phyloP scores from a whole-genome alignment of 2,329 filamentous ascomycete genomes.

The Talaromyces sp. region DNA sequence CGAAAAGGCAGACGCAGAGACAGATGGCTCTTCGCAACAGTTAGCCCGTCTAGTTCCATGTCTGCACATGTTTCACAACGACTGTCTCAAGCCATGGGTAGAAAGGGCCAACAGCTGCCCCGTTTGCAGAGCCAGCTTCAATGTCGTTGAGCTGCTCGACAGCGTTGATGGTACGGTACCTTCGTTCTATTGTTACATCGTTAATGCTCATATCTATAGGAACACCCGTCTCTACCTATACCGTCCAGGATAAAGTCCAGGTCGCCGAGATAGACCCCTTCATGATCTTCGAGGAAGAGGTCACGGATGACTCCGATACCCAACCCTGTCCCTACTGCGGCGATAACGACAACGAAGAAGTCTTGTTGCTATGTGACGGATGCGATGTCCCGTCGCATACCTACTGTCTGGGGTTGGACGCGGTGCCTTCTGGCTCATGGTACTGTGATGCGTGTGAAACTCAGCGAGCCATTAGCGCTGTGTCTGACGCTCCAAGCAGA shows the following conservation, averaged over 20 bases:
- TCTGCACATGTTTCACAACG: slow-evolving; percentile 87
- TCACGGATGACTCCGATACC: slow-evolving; percentile 61
- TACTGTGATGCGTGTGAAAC: slow-evolving; percentile 79
- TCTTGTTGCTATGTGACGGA: slow-evolving; percentile 83
- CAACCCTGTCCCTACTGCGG: slow-evolving; percentile 83
- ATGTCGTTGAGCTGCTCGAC: slow-evolving; percentile 80
- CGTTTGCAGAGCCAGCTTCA: slow-evolving; percentile 90
- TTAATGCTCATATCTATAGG: slow-evolving; percentile 39
- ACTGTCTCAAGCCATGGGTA: slow-evolving; percentile 90
- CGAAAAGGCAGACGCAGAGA: slow-evolving; percentile 7
- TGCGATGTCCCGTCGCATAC: slow-evolving; percentile 90
- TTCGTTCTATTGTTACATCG: no score
- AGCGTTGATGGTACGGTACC: slow-evolving; percentile 66
- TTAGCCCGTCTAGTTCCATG: slow-evolving; percentile 69
- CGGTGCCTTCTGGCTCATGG: slow-evolving; percentile 75
- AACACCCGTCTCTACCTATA: slow-evolving; percentile 56
- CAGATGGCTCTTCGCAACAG: slow-evolving; percentile 29
- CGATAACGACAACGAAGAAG: slow-evolving; percentile 73
- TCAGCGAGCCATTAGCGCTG: slow-evolving; percentile 42
- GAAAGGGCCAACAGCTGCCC: slow-evolving; percentile 97
- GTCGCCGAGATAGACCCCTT: slow-evolving; percentile 76
- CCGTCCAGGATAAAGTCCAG: slow-evolving; percentile 58
- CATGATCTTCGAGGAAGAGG: slow-evolving; percentile 64
- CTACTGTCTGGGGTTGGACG: slow-evolving; percentile 80
- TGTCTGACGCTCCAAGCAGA: slow-evolving; percentile 34